Evolutionary conservation across 768 basidiomycete genomes (phyloP), one percentile per base, ranked within the genome.

Genomic region (Termitomyces sp.): DNA sequence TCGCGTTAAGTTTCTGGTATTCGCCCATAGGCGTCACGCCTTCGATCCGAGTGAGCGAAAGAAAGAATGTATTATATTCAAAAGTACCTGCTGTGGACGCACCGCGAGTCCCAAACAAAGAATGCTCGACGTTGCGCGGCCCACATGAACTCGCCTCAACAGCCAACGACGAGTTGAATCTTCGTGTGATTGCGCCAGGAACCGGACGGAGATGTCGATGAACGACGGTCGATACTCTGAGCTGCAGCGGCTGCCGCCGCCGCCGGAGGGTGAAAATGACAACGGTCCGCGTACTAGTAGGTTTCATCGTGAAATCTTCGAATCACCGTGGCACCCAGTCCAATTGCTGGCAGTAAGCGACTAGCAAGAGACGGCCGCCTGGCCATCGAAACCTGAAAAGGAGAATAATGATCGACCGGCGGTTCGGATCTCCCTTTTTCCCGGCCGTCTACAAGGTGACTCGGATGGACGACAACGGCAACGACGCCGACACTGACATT

Each of bases 1-100:
- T 69, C 36, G 76, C 72, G 60, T 83, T 70, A 46, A 84, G 75
- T 60, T 74, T 73, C 62, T 76, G 74, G 70, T 85, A 85, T 69
- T 78, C 80, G 34, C 66, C 63, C 56, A 82, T 64, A 12, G 81
- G 82, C 29, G 79, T 76, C n/a, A 72, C 63, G 51, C 66, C 67
- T 61, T 74, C 77, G 77, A 65, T 59, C 36, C 56, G 56, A 57
- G 17, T 40, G 29, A 52, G 37, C 17, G 20, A 11, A 34, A 51
- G 32, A 17, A 17, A 25, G 1, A 6, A 20, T 4, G 11, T 15
- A 43, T 40, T 14, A 42, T 12, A 47, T 11, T 11, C 10, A 12
- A 12, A 32, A 14, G 31, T 47, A 66, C 67, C 63, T 60, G 40
- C 56, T 14, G 42, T 32, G 9, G 46, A 36, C 34, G 60, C 42